Evolutionary conservation across 2,329 filamentous ascomycete genomes (phyloP), one percentile per base, ranked within the genome.

Genomic region (Epichloe baconii): DNA sequence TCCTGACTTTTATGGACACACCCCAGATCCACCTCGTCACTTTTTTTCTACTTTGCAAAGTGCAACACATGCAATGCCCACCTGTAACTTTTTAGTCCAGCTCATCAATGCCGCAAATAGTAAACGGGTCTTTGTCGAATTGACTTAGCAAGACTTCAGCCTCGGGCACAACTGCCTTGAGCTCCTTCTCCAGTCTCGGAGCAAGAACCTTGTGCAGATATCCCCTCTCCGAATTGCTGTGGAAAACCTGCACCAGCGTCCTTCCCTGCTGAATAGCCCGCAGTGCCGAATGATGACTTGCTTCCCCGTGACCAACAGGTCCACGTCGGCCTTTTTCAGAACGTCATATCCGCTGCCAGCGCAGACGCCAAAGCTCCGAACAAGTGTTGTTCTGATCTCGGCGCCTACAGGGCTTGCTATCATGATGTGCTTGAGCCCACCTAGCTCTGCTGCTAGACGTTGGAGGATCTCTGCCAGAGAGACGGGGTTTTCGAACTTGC

Each of bases 241-340:
- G 93, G 61, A 95, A 95, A 46, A 95, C 76, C 41, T 84, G 85
- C 48, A 97, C 79, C 1, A 97, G 86, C 50, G 82, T 85, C 56
- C 83, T 83, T 1, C 90, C 90, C 53, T 83, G 79, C 71, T 96
- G 90, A 31, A 86, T 88, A 1, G 89, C 88, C 40, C 86, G 80
- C 52, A 98, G 76, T 3, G 91, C 89, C 56, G 93, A 88, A 64
- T 98, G 93, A 64, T 98, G 93, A 61, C 81, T 86, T 74, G 97
- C 79, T 71, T 98, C 93, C 2, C 93, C 0, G 88, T 97, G 59
- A 98, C 86, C 4, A 94, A 69, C 40, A 97, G 67, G 61, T 96
- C 88, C 0, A 89, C 88, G 42, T 79, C 72, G 3, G 82, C 72
- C 41, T 77, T 76, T 55, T 81, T 80, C 53, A 96, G 78, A 19